phyloP scores from a whole-genome alignment of 2,329 filamentous ascomycete genomes.

The Geoglossum cookeanum region DNA sequence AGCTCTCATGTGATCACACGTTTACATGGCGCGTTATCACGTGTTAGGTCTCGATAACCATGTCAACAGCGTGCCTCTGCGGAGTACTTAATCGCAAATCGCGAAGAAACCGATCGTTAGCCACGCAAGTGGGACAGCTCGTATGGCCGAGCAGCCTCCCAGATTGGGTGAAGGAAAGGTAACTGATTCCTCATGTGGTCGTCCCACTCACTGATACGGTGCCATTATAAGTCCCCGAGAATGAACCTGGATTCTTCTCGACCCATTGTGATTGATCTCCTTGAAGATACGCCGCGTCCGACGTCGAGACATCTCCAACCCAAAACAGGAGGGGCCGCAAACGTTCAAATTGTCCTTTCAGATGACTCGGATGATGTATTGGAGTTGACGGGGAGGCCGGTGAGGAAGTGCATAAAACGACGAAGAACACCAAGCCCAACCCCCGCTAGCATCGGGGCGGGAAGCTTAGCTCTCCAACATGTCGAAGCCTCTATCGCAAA shows the following conservation, averaged over 20 bases:
- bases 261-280: not conserved
- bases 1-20: no score
- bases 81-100: no score
- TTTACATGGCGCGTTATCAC: no score
- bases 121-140: not conserved
- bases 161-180: not conserved
- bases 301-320: not conserved
- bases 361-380: not conserved
- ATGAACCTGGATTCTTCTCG: not conserved
- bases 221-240: not conserved
- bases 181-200: not conserved
- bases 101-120: not conserved
- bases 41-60: no score
- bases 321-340: not conserved
- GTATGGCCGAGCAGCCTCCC: not conserved
- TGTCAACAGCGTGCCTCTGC: no score
- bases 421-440: not conserved
- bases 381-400: not conserved
- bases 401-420: not conserved
- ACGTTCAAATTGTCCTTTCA: not conserved
- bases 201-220: not conserved
- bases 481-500: not conserved
- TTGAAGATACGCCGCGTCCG: not conserved
- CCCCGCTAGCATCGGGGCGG: conserved; percentile 10
- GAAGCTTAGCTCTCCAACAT: not conserved